These are phyloP conservation scores for Plasmodium knowlesi DNA, from an alignment of 169 alveolate species.

Conservation along the genomic window DNA sequence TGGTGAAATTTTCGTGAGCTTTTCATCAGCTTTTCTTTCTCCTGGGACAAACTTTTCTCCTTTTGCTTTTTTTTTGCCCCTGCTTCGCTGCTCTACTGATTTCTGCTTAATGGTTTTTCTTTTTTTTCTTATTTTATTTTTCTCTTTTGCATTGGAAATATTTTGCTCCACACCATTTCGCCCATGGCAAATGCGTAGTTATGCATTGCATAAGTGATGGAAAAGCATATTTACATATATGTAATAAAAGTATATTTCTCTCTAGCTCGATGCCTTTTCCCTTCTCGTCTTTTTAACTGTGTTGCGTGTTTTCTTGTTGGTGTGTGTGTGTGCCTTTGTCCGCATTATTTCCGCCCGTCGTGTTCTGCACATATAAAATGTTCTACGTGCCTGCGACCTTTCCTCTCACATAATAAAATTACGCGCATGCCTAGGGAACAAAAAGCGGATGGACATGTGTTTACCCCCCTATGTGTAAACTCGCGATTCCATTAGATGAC, in stretches of 20 bases:
- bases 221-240: not conserved
- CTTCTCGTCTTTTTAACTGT: not conserved
- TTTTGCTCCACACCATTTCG: not conserved
- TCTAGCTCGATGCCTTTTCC: not conserved
- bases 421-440: not conserved
- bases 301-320: conserved; percentile 15
- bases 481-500: not conserved
- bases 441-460: not conserved
- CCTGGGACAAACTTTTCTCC: not conserved
- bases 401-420: not conserved
- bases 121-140: not conserved
- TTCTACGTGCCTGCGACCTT: not conserved
- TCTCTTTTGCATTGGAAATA: not conserved
- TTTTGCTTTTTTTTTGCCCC: not conserved
- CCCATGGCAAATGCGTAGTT: not conserved
- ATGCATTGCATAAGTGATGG: not conserved
- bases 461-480: not conserved
- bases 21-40: not conserved
- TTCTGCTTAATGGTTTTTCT: not conserved
- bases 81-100: not conserved
- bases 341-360: not conserved
- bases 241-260: too few relatives aligned
- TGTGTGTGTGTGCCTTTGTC: too few relatives aligned
- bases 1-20: not conserved
- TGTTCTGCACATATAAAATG: too few relatives aligned